Percentiles rank a stretch among this genome's conserved stretches.
Evolutionary conservation across 2,329 filamentous ascomycete species (phyloP).

Genomic region (Exophiala lecanii-corni): DNA sequence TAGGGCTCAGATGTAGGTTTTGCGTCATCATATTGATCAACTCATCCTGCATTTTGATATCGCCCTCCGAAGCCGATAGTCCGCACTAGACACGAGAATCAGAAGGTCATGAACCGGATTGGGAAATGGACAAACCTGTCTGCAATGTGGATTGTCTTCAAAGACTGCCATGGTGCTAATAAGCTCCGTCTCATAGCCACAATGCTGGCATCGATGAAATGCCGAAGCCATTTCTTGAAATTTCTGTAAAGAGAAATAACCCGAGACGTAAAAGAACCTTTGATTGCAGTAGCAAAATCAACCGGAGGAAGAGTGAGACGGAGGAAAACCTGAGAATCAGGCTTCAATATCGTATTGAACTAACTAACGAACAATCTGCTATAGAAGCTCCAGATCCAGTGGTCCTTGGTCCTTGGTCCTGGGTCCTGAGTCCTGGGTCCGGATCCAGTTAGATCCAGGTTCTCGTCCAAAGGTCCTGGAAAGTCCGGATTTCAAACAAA

Average conservation of each 20-base stretch:
- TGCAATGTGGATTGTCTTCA: slow-evolving; percentile 37
- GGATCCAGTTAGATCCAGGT: slow-evolving; percentile 12
- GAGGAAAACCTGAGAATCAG: slow-evolving; percentile 26
- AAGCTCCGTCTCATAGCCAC: slow-evolving; percentile 36
- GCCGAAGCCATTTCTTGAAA: slow-evolving; percentile 34
- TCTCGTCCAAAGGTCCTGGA: slow-evolving; percentile 1
- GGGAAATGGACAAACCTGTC: slow-evolving; percentile 34
- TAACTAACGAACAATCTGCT: slow-evolving; percentile 26
- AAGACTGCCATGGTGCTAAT: slow-evolving; percentile 34
- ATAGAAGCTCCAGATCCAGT: slow-evolving; percentile 22
- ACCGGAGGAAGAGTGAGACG: slow-evolving; percentile 20
- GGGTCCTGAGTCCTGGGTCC: slow-evolving; percentile 10
- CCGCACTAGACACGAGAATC: slow-evolving; percentile 34
- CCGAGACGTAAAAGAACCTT: slow-evolving; percentile 19
- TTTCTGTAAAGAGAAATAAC: slow-evolving; percentile 13
- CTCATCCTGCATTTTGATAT: slow-evolving; percentile 70
- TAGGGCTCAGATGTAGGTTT: slow-evolving; percentile 60
- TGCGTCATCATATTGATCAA: slow-evolving; percentile 74
- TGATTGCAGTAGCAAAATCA: slow-evolving; percentile 14
- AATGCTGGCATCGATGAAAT: slow-evolving; percentile 37
- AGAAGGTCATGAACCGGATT: slow-evolving; percentile 23
- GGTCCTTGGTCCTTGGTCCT: slow-evolving; percentile 3
- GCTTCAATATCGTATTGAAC: slow-evolving; percentile 26
- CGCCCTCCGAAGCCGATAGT: slow-evolving; percentile 39
- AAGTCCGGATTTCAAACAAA: slow-evolving; percentile 14